Evolutionary conservation across 768 basidiomycete species (phyloP), one percentile per base, ranked within the genome.

Genomic region (Mycena rosella): DNA sequence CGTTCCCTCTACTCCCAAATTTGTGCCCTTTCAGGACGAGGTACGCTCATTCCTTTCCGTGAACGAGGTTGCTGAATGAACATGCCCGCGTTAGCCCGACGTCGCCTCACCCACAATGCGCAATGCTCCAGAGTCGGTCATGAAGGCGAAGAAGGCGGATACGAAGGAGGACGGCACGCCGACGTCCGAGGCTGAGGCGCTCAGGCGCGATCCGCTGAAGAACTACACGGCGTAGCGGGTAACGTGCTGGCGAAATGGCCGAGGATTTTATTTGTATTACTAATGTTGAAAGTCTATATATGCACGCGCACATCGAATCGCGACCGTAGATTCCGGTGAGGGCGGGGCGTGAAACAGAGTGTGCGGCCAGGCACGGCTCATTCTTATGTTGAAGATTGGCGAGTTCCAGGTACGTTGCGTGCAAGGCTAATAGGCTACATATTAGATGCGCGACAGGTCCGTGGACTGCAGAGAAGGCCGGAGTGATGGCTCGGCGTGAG

Each of bases 201-300:
- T 95, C 64, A 83, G 93, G 66, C 92, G 87, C 72, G 91, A 94
- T 75, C 93, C 93, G 2, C 79, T 95, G 75, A 94, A 92, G 82
- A 94, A 95, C 74, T 93, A 94, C 77, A 70, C 40, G 18, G 47
- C 47, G 27, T 34, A 44, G 36, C 38, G 26, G 10, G 20, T 24
- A 27, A 30, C 34, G n/a, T n/a, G n/a, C n/a, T n/a, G n/a, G n/a
- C n/a, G n/a, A n/a, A 53, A 45, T 49, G 44, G 30, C 57, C 53
- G 24, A 34, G 66, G 60, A 67, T 67, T 62, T 56, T 55, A n/a
- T n/a, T 62, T 29, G 24, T 62, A 67, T 55, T 61, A 67, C 55
- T 67, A 18, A 67, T 62, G 66, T 62, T 57, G 57, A 67, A 44
- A 62, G 47, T 58, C 32, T 62, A 62, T 62, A 53, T 59, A 26